These are phyloP conservation scores for Pisolithus sp. DNA, from an alignment of 768 basidiomycete species.

Conservation along the genomic window DNA sequence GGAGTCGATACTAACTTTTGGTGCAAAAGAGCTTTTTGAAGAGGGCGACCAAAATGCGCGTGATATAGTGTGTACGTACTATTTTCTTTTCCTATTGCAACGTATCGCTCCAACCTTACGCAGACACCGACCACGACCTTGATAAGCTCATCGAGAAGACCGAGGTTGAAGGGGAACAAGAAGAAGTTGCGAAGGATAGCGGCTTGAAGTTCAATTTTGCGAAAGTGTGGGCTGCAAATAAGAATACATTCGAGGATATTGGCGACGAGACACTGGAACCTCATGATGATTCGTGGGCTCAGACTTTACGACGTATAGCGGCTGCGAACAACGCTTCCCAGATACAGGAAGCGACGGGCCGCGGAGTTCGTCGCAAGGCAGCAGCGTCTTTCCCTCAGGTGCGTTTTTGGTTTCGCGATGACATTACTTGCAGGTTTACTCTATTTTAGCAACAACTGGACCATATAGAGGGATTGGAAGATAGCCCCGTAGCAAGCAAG, in stretches of 20 bases:
- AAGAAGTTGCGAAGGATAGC: constrained; percentile 43
- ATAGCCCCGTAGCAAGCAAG: constrained; percentile 33
- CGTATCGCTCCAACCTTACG: neutral
- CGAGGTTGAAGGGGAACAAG: constrained; percentile 60
- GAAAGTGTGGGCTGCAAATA: constrained; percentile 85
- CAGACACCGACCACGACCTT: constrained; percentile 77
- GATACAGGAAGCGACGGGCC: constrained; percentile 54
- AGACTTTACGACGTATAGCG: constrained; percentile 49
- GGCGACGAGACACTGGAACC: constrained; percentile 40
- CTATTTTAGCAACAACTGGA: constrained; percentile 24
- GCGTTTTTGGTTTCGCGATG: constrained; percentile 1
- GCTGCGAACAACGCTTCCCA: constrained; percentile 35
- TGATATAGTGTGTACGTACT: constrained; percentile 62
- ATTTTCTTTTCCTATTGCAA: neutral
- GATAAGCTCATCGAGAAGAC: constrained; percentile 84
- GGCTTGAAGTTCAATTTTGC: constrained; percentile 75
- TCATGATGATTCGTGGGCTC: constrained; percentile 76
- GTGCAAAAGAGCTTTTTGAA: constrained; percentile 81
- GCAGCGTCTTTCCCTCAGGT: constrained; percentile 42
- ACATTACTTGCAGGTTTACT: constrained; percentile 1
- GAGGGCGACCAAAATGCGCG: constrained; percentile 46
- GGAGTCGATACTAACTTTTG: constrained; percentile 84
- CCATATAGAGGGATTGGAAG: constrained; percentile 29
- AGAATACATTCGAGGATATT: constrained; percentile 63
- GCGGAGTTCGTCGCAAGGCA: constrained; percentile 70